A percentile compares a stretch with the other conserved stretches of the same genome.
Conservation (phyloP, 176 grass and related monocot species). For the Leersia perrieri region DNA sequence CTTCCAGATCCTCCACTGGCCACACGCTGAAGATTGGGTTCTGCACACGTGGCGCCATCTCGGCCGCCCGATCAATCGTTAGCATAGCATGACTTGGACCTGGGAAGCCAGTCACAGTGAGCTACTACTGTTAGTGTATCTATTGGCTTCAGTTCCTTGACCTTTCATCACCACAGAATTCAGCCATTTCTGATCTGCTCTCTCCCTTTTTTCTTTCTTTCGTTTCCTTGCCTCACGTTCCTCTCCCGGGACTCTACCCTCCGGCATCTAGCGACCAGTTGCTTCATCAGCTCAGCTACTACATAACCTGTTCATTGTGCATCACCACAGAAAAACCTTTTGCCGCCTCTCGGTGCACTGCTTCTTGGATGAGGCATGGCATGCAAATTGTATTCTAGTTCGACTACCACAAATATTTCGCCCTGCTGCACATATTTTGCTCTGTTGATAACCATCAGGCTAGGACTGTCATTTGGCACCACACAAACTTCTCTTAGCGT, state of each 20-base stretch:
- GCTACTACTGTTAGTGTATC: background rate
- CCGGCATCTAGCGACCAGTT: background rate
- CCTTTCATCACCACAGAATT: constrained; percentile 23
- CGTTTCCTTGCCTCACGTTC: background rate
- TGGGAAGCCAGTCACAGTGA: background rate
- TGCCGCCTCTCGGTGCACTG: background rate
- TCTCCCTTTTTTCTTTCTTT: background rate
- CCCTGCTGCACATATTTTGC: background rate
- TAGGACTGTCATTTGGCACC: constrained; percentile 31
- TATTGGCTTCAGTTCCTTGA: constrained; percentile 23
- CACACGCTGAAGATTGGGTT: constrained; percentile 80
- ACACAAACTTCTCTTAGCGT: constrained; percentile 21
- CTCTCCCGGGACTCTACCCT: background rate
- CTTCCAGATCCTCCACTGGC: constrained; percentile 33
- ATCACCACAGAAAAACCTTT: constrained; percentile 18
- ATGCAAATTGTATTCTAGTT: constrained; percentile 26
- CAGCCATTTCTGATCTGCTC: background rate
- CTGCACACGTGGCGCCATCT: constrained; percentile 36
- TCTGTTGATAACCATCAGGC: constrained; percentile 29
- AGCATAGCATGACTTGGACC: constrained; percentile 24
- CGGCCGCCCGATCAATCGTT: constrained; percentile 27
- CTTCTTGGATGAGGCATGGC: constrained; percentile 19
- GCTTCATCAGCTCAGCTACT: background rate
- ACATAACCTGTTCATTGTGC: background rate
- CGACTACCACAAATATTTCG: constrained; percentile 25